Percentiles rank a stretch among this genome's conserved stretches.
Conservation (phyloP, 768 basidiomycete genomes). For the Porphyrellus cyaneotinctus region DNA sequence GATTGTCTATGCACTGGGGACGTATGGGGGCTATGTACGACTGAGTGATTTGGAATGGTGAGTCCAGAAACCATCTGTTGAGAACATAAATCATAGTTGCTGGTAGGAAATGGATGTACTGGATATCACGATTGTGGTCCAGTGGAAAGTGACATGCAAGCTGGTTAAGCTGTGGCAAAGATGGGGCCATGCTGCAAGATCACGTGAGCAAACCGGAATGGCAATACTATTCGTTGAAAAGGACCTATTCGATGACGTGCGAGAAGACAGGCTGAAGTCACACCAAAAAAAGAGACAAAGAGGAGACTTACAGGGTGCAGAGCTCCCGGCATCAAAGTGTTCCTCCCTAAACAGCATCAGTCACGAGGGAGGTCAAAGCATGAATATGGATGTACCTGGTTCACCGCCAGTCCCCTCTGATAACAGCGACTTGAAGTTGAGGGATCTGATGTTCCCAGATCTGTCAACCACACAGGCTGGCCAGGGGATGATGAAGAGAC, state of each 20-base stretch:
- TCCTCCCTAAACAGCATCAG: no score
- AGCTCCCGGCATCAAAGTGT: no score
- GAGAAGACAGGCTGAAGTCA: background rate
- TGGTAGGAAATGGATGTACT: background rate
- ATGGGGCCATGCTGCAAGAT: background rate
- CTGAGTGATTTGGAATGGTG: background rate
- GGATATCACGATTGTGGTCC: background rate
- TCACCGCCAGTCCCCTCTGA: no score
- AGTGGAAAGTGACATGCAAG: background rate
- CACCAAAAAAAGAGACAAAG: no score
- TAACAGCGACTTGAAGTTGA: no score
- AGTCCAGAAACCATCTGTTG: background rate
- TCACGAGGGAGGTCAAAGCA: no score
- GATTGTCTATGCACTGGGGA: background rate
- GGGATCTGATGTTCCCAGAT: no score
- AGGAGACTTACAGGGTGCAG: no score
- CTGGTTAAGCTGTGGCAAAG: background rate
- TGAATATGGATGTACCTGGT: no score
- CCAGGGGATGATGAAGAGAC: no score
- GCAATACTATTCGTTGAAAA: background rate
- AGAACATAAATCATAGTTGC: rapidly evolving
- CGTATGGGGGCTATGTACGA: background rate
- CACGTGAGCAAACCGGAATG: background rate
- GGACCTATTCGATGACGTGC: background rate
- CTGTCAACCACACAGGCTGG: no score